Percentiles rank a stretch among this genome's conserved stretches.
These are phyloP conservation scores for Rhododendron molle DNA, from an alignment of 148 eudicot species.

Conservation along the genomic window DNA sequence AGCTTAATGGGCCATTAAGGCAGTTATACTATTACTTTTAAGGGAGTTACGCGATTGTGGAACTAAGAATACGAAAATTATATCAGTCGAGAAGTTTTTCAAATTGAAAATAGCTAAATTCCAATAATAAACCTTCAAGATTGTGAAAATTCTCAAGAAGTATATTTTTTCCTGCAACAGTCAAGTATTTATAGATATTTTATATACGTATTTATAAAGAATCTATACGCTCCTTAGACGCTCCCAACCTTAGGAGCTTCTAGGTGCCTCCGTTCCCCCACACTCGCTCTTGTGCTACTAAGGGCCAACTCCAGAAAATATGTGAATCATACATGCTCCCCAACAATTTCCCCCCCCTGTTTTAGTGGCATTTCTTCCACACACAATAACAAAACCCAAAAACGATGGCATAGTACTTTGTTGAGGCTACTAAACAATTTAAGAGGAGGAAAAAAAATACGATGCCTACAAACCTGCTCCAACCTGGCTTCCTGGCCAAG, in stretches of 20 bases:
- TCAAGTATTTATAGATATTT: no score
- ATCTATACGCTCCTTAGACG: no score
- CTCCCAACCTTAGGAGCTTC: no score
- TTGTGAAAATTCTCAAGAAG: no score
- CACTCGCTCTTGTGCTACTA: no score
- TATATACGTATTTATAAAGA: no score
- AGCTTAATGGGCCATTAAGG: not conserved
- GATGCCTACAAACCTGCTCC: conserved; percentile 63
- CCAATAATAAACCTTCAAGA: no score
- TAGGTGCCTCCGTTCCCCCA: no score
- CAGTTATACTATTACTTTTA: not conserved
- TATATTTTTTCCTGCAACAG: no score
- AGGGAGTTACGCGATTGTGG: not conserved
- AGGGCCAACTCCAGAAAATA: no score
- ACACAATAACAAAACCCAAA: not conserved
- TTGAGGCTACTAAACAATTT: not conserved
- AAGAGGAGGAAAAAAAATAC: not conserved
- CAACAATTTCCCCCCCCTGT: not conserved
- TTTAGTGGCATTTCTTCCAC: not conserved
- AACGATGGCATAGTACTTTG: not conserved
- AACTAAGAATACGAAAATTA: not conserved
- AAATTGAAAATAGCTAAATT: no score
- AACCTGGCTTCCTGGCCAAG: conserved; percentile 94
- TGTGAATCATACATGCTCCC: no score
- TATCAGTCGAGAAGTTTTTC: not conserved